Evolutionary conservation across 805 yeast species (phyloP).

Genomic region (Ogataea ganodermae): DNA sequence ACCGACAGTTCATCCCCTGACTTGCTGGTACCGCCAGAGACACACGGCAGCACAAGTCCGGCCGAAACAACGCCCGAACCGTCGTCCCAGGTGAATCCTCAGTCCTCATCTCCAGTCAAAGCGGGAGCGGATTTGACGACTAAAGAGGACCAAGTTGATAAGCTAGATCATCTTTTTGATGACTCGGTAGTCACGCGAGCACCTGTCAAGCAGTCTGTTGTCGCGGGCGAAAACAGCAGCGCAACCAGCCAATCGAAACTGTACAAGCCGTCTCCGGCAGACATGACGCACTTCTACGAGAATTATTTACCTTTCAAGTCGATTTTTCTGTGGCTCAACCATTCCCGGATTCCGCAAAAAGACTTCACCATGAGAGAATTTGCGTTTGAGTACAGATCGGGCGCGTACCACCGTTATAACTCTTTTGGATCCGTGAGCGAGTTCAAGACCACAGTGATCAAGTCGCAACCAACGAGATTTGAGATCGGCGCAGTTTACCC

Average conservation of each 20-base stretch:
- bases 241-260: neutral
- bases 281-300: constrained; percentile 72
- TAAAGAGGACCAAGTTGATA: neutral
- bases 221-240: neutral
- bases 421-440: constrained; percentile 69
- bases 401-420: constrained; percentile 88
- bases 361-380: constrained; percentile 90
- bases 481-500: constrained; percentile 93
- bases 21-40: neutral
- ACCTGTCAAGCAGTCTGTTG: neutral
- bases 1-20: neutral
- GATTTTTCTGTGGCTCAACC: constrained; percentile 88
- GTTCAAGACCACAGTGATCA: constrained; percentile 74
- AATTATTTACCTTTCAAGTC: constrained; percentile 73
- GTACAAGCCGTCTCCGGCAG: constrained; percentile 49
- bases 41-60: constrained; percentile 9
- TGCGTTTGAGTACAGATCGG: constrained; percentile 86
- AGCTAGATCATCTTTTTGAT: constrained; percentile 6
- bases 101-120: constrained; percentile 15
- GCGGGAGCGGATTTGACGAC: constrained; percentile 4
- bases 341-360: constrained; percentile 69
- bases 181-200: neutral
- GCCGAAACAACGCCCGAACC: constrained; percentile 21
- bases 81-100: constrained; percentile 25
- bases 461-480: constrained; percentile 82